Evolutionary conservation across 2,329 filamentous ascomycete genomes (phyloP), one percentile per base, ranked within the genome.

Genomic region (Nigrograna mackinnonii): DNA sequence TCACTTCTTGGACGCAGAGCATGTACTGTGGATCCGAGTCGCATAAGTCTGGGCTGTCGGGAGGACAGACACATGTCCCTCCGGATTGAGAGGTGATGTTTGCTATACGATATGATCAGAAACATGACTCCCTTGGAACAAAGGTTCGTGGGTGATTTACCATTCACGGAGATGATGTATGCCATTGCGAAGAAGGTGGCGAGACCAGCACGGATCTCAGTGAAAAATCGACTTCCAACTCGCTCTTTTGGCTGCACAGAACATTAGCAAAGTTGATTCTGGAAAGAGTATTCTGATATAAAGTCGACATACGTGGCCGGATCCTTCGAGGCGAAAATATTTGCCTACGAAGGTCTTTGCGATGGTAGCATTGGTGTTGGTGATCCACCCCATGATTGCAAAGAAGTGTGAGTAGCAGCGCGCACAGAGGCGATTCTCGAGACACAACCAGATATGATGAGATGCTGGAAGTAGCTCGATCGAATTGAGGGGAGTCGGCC

Each of bases 141-240:
- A 9, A 33, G 7, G 9, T 16, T 7, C 9, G 31, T 9, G 7
- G 40, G 37, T 39, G 30, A 49, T n/a, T 34, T 59, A 64, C 61
- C 52, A 80, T 94, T 74, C 45, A 78, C 73, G 55, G 80, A 80
- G 64, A 88, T 87, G 70, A 91, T 90, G 50, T 68, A 69, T 43
- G 64, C 65, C 65, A 68, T 70, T 39, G 71, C 71, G 49, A 75
- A 74, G 62, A 75, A 74, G 2, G 87, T 91, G 19, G 89, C 88
- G 26, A 95, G 72, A 35, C 90, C 90, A 45, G 87, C 90, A 48
- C 90, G 85, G 40, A 95, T 76, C 71, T 95, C 90, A 36, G 89
- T 95, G 58, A 89, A 83, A 74, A 95, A 95, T 56, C 79, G 78
- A 22, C 88, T 86, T 17, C 85, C 85, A 62, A 88, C 86, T 39